These are phyloP conservation scores for Backusella psychrophila DNA, from an alignment of 192 early-diverging fungal genomes.

Conservation along the genomic window DNA sequence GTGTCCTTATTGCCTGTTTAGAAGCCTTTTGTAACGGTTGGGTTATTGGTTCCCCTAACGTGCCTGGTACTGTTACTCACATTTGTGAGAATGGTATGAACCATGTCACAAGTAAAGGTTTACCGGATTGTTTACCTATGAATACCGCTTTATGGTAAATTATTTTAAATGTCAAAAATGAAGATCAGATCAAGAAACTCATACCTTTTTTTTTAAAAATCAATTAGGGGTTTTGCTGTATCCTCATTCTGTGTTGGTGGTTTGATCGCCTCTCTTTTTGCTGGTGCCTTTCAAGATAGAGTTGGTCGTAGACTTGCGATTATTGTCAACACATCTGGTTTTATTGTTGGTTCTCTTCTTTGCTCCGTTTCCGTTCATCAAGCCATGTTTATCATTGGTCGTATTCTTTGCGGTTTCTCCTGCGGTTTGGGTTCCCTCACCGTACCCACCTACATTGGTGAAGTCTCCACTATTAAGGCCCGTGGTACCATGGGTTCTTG, in stretches of 20 bases:
- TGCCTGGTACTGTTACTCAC: constrained; percentile 36
- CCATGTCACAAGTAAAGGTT: neutral
- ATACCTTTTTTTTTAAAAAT: neutral
- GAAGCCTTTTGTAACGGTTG: constrained; percentile 41
- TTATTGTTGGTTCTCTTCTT: constrained; percentile 62
- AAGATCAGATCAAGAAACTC: neutral
- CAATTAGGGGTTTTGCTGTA: constrained; percentile 44
- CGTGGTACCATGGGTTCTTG: constrained; percentile 71
- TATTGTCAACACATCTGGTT: constrained; percentile 64
- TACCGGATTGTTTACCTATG: constrained; percentile 37
- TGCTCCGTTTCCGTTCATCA: constrained; percentile 59
- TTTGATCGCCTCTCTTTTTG: constrained; percentile 50
- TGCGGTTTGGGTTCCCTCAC: constrained; percentile 63
- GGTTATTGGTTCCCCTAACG: constrained; percentile 45
- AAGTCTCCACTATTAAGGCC: constrained; percentile 67
- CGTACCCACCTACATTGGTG: constrained; percentile 70
- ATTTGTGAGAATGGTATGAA: constrained; percentile 17
- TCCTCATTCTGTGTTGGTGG: constrained; percentile 54
- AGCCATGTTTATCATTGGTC: constrained; percentile 68
- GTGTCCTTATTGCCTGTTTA: constrained; percentile 34
- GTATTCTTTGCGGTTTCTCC: constrained; percentile 70
- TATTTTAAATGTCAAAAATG: neutral
- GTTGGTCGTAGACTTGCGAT: constrained; percentile 54
- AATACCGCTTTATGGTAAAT: constrained; percentile 18
- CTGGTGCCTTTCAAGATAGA: constrained; percentile 37